These are phyloP conservation scores for Physcia stellaris DNA, from an alignment of 495 filamentous ascomycete genomes.

Conservation along the genomic window DNA sequence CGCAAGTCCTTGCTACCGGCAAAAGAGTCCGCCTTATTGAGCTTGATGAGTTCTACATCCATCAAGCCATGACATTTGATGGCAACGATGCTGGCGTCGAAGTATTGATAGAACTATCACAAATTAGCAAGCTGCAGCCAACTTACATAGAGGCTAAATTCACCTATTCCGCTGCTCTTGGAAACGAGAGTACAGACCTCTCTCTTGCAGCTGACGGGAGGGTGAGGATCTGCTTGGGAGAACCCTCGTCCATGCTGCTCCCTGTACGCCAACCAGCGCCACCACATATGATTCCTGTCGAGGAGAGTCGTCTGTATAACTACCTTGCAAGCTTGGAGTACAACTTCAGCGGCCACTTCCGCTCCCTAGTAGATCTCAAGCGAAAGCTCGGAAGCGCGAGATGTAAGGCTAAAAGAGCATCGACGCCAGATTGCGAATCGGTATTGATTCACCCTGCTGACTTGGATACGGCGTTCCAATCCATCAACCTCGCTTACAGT, in stretches of 20 bases:
- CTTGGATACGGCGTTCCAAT: conserved; percentile 30
- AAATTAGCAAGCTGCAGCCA: not conserved
- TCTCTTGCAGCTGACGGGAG: not conserved
- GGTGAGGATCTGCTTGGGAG: not conserved
- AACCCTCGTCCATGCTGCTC: not conserved
- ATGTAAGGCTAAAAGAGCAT: not conserved
- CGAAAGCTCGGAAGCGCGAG: not conserved
- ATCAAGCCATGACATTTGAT: conserved; percentile 36
- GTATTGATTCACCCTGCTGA: conserved; percentile 25
- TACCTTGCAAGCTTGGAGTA: conserved; percentile 18
- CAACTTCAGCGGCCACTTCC: conserved; percentile 24
- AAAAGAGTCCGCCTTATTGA: conserved; percentile 19
- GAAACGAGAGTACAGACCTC: not conserved
- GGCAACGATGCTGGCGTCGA: conserved; percentile 24
- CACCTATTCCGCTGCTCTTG: conserved; percentile 6
- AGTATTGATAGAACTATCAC: conserved; percentile 22
- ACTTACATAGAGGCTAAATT: conserved; percentile 19
- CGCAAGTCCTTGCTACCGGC: conserved; percentile 7
- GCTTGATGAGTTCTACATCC: conserved; percentile 25
- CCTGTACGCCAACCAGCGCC: not conserved
- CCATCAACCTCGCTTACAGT: conserved; percentile 26
- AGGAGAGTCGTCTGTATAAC: not conserved
- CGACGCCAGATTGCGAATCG: not conserved
- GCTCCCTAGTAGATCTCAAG: conserved; percentile 1
- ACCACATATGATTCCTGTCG: no score